Evolutionary conservation across 202 grass and related monocot genomes (phyloP).

Genomic region (Thinopyrum obtusiflorum): DNA sequence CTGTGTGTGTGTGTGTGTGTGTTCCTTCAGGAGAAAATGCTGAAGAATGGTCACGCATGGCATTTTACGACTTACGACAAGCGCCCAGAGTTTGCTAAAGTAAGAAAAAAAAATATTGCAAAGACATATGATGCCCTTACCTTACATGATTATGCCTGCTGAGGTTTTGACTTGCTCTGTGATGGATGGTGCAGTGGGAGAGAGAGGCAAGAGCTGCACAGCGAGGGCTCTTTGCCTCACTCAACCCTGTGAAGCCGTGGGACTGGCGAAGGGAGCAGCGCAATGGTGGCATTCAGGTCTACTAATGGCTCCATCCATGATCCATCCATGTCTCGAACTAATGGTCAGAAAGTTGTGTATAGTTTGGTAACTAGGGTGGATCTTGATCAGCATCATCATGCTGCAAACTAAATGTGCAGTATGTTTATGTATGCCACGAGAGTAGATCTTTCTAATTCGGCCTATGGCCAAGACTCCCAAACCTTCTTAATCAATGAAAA

Average conservation of each 20-base stretch:
- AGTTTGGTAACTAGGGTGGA: neutral
- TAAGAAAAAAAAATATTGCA: neutral
- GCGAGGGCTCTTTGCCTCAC: slow-evolving; percentile 52
- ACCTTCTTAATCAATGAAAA: no score
- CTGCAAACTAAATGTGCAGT: neutral
- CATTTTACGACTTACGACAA: slow-evolving; percentile 51
- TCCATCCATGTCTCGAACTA: slow-evolving; percentile 24
- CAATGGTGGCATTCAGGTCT: slow-evolving; percentile 30
- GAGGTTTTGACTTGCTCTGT: slow-evolving; percentile 11
- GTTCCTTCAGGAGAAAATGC: slow-evolving; percentile 57
- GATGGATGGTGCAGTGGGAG: slow-evolving; percentile 51
- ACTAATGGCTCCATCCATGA: slow-evolving; percentile 35
- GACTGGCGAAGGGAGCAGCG: slow-evolving; percentile 47
- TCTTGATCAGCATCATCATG: slow-evolving; percentile 23
- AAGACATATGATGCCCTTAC: neutral
- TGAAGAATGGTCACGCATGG: slow-evolving; percentile 58
- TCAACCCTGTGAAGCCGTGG: slow-evolving; percentile 70
- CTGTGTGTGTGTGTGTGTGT: neutral
- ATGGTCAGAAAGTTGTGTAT: neutral
- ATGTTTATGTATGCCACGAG: no score
- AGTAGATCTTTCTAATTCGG: no score
- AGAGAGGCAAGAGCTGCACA: slow-evolving; percentile 45
- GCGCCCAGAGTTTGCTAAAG: slow-evolving; percentile 58
- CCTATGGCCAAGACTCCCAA: no score
- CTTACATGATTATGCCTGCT: neutral